These are phyloP conservation scores for Ophiosphaerella narmari DNA, from an alignment of 2,329 filamentous ascomycete genomes.

Conservation along the genomic window DNA sequence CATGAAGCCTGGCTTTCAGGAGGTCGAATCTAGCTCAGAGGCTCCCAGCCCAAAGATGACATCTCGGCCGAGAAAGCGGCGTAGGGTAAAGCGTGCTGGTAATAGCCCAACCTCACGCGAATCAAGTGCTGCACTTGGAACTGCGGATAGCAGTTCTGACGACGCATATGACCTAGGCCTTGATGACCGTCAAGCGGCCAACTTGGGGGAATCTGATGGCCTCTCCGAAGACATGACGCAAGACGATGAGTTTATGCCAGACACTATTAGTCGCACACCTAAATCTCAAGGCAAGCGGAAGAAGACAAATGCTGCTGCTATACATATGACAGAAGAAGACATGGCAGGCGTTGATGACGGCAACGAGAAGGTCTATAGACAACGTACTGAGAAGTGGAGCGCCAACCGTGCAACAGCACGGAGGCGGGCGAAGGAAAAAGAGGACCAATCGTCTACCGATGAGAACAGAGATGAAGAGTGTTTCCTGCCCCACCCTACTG, in stretches of 20 bases:
- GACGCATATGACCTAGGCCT: conserved; percentile 48
- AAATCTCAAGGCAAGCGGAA: conserved; percentile 41
- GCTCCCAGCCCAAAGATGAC: conserved; percentile 34
- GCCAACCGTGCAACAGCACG: conserved; percentile 65
- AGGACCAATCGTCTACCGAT: conserved; percentile 22
- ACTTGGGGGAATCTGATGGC: conserved; percentile 46
- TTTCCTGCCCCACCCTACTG: conserved; percentile 83
- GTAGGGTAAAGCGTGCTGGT: conserved; percentile 28
- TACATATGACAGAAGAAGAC: conserved; percentile 53
- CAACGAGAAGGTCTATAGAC: conserved; percentile 79
- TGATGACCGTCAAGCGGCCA: conserved; percentile 47
- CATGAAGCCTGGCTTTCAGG: conserved; percentile 54
- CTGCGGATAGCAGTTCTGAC: conserved; percentile 44
- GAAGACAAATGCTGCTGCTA: conserved; percentile 22
- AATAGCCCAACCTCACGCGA: conserved; percentile 17
- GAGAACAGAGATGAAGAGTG: conserved; percentile 66
- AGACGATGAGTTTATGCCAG: conserved; percentile 33
- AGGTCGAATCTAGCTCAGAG: conserved; percentile 34
- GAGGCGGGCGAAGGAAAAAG: conserved; percentile 48
- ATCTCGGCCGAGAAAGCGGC: conserved; percentile 47
- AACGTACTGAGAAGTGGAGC: conserved; percentile 76
- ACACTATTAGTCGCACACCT: conserved; percentile 46
- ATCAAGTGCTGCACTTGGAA: conserved; percentile 21
- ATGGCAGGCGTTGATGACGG: conserved; percentile 80
- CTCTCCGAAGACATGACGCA: conserved; percentile 40